These are phyloP conservation scores for Thyridium curvatum DNA, from an alignment of 2,329 filamentous ascomycete genomes.

Conservation along the genomic window DNA sequence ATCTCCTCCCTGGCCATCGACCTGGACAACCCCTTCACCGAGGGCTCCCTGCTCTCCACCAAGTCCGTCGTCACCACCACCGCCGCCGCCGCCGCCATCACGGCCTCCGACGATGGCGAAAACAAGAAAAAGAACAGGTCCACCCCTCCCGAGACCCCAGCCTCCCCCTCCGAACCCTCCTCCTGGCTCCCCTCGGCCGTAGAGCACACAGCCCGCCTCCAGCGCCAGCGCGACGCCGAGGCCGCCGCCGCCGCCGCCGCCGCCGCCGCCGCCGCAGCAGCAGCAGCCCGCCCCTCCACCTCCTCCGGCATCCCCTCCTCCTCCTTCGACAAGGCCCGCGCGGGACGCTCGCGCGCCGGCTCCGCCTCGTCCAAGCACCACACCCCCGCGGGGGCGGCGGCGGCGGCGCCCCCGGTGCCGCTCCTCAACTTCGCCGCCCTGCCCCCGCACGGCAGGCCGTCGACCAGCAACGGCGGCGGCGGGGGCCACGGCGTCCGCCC, in stretches of 20 bases:
- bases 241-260: neutral
- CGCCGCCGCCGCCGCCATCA: too few relatives aligned
- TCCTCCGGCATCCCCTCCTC: conserved; percentile 6
- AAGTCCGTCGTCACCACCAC: conserved; percentile 2
- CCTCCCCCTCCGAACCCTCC: conserved; percentile 3
- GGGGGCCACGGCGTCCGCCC: conserved; percentile 37
- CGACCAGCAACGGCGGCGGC: conserved; percentile 42
- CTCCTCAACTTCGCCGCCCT: conserved; percentile 62
- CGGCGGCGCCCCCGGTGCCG: conserved; percentile 37
- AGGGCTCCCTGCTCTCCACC: conserved; percentile 50
- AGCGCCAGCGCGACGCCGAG: conserved; percentile 2
- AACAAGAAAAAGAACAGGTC: too few relatives aligned
- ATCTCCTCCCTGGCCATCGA: neutral
- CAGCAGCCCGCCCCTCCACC: conserved; percentile 3
- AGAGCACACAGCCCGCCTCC: conserved; percentile 16
- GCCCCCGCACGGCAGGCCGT: conserved; percentile 58
- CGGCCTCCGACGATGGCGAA: too few relatives aligned
- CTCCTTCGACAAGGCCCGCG: neutral
- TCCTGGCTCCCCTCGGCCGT: conserved; percentile 31
- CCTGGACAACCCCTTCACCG: conserved; percentile 37
- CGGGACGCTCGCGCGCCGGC: conserved; percentile 3
- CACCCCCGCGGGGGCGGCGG: neutral
- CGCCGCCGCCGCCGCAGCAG: conserved; percentile 6
- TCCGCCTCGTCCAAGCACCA: conserved; percentile 1
- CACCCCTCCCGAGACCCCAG: neutral